Evolutionary conservation across 441 rosid genomes (phyloP), one percentile per base, ranked within the genome.

Genomic region (Aquilaria agallochum): DNA sequence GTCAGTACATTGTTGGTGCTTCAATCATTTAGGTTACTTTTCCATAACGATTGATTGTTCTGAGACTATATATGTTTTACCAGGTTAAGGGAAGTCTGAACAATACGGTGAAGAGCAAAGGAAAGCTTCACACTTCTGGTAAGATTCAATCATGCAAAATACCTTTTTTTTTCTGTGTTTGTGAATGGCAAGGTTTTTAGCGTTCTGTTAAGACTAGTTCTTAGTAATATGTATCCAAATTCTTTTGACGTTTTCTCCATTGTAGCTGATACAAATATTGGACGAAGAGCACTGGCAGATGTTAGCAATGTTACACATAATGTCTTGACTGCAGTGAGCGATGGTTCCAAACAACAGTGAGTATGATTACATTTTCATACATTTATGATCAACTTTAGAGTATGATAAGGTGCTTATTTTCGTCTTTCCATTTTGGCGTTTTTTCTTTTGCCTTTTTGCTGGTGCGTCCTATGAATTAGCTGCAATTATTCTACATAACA

Each of bases 231-330:
- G 20, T 12, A 15, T 58, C 54, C 45, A 44, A 54, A 60, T 34
- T 42, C 36, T 3, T 63, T 64, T 10, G 3, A 40, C 65, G 13
- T 56, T 33, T 53, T 60, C 33, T 55, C 34, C 59, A 56, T 69
- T 55, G 70, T 75, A 74, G 84, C 56, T 52, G 71, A 77, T 53
- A 60, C 57, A 30, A 76, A 68, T 55, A 72, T 67, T 56, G 68
- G 70, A 79, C 85, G 98, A 78, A 89, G 82, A 72, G 84, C 93
- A 34, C 67, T 92, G 82, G 78, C 80, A 60, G 98, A 89, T 80
- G 79, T 92, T 57, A 86, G 93, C 75, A 92, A 92, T 69, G 72
- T 67, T 45, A 75, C 65, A 53, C 72, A 72, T 42, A 70, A 69
- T 13, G 42, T 56, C 62, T 36, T 71, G 11, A 60, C 56, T 67